phyloP scores from a whole-genome alignment of 345 rosid species.

The Euclidium syriacum region DNA sequence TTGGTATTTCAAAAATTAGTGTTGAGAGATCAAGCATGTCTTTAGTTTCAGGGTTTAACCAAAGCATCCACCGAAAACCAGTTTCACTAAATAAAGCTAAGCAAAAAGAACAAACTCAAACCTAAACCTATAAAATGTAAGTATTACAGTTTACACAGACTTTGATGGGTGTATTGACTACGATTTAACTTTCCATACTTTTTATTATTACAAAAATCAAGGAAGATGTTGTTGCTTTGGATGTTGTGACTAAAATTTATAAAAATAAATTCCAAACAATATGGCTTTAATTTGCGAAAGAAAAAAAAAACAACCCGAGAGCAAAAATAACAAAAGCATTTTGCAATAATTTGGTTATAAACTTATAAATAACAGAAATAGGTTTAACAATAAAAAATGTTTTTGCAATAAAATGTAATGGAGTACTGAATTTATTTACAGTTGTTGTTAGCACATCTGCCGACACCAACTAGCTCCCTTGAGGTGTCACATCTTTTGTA shows the following conservation, averaged over 20 bases:
- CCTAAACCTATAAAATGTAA: conserved; percentile 2
- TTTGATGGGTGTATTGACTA: conserved; percentile 21
- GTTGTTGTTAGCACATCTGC: conserved; percentile 23
- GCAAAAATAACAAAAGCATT: neutral
- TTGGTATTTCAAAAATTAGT: neutral
- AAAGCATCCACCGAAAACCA: conserved; percentile 17
- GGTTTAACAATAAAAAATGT: neutral
- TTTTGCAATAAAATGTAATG: no score
- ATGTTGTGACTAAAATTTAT: neutral
- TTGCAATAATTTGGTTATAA: neutral
- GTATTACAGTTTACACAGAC: conserved; percentile 24
- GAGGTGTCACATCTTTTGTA: conserved; percentile 31
- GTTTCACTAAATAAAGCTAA: conserved; percentile 33
- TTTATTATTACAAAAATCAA: conserved; percentile 10
- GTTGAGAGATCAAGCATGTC: conserved; percentile 9
- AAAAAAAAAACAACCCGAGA: neutral
- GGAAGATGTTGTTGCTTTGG: conserved; percentile 19
- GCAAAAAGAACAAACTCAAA: conserved; percentile 26
- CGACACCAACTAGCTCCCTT: conserved; percentile 33
- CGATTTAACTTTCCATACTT: conserved; percentile 26
- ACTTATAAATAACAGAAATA: neutral
- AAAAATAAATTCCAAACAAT: neutral
- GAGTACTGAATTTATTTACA: neutral
- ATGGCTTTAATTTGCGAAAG: neutral
- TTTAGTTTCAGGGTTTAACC: conserved; percentile 12